phyloP scores from a whole-genome alignment of 805 yeast genomes.

The Monosporozyma aquatica region DNA sequence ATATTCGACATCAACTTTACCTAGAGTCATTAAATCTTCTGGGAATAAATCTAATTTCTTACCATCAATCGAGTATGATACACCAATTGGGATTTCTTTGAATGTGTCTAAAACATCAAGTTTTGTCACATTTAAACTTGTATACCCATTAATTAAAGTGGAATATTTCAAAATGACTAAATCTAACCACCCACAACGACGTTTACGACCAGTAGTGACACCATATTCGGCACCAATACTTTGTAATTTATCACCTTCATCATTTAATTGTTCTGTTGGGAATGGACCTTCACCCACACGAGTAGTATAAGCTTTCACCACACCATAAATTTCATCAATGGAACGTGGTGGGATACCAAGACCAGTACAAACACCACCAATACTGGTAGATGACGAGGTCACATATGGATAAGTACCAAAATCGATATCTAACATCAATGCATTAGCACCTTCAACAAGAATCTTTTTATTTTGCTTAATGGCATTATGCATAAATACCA shows the following conservation, averaged over 20 bases:
- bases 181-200: constrained; percentile 99
- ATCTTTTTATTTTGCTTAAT: constrained; percentile 71
- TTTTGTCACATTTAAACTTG: constrained; percentile 88
- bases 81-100: constrained; percentile 80
- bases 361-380: constrained; percentile 97
- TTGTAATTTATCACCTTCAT: constrained; percentile 78
- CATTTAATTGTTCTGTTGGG: constrained; percentile 94
- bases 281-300: constrained; percentile 99
- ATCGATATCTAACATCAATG: constrained; percentile 93
- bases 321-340: constrained; percentile 81
- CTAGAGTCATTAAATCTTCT: constrained; percentile 75
- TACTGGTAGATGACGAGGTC: constrained; percentile 90
- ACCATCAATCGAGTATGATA: constrained; percentile 75
- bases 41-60: constrained; percentile 75
- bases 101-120: constrained; percentile 89
- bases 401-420: constrained; percentile 98
- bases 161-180: constrained; percentile 90
- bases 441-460: constrained; percentile 95
- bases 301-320: constrained; percentile 96
- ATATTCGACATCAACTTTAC: constrained; percentile 86
- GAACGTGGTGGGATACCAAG: constrained; percentile 89
- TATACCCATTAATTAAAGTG: constrained; percentile 87
- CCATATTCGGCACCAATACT: constrained; percentile 91
- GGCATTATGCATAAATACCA: constrained; percentile 74
- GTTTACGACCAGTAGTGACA: constrained; percentile 97